Conservation (phyloP, 1,284 basidiomycete species). For the Volvariella surrecta region DNA sequence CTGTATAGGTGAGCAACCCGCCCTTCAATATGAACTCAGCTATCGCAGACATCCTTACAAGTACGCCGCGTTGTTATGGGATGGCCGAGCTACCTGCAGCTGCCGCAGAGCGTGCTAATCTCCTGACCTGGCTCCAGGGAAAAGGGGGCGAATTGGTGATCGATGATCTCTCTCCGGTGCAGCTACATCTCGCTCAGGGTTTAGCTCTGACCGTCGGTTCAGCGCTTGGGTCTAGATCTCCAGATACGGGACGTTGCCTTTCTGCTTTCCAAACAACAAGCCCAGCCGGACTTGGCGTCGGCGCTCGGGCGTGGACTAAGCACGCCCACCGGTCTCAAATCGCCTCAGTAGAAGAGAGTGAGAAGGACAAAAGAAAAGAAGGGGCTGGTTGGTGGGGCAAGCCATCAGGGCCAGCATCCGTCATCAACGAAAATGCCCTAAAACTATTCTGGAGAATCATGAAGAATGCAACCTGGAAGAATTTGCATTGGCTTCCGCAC, state of each 20-base stretch:
- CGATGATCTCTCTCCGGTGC: slow-evolving; percentile 20
- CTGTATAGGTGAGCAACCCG: too few species aligned
- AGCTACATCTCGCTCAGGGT: slow-evolving; percentile 36
- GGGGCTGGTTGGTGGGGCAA: slow-evolving; percentile 46
- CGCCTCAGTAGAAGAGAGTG: slow-evolving; percentile 1
- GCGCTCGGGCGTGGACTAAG: slow-evolving; percentile 53
- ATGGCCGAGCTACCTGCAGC: slow-evolving; percentile 34
- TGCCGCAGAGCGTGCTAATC: slow-evolving; percentile 21
- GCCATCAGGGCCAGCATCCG: slow-evolving; percentile 38
- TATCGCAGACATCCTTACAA: too few species aligned
- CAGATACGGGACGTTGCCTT: slow-evolving; percentile 33
- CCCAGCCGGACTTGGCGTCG: slow-evolving; percentile 38
- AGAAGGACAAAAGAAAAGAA: slow-evolving; percentile 7
- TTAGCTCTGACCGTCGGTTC: slow-evolving; percentile 50
- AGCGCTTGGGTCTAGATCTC: slow-evolving; percentile 42
- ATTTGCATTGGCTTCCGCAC: slow-evolving; percentile 55
- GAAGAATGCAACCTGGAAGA: slow-evolving; percentile 41
- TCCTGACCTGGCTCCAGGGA: slow-evolving; percentile 9
- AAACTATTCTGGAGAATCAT: slow-evolving; percentile 41
- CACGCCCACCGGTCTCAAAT: slow-evolving; percentile 42
- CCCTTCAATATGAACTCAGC: too few species aligned
- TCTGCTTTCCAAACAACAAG: slow-evolving; percentile 38
- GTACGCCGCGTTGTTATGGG: slow-evolving; percentile 28
- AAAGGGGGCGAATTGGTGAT: slow-evolving; percentile 3
- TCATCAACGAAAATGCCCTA: slow-evolving; percentile 41